These are phyloP conservation scores for Leccinum pachyderme DNA, from an alignment of 1,284 basidiomycete species.

Conservation along the genomic window DNA sequence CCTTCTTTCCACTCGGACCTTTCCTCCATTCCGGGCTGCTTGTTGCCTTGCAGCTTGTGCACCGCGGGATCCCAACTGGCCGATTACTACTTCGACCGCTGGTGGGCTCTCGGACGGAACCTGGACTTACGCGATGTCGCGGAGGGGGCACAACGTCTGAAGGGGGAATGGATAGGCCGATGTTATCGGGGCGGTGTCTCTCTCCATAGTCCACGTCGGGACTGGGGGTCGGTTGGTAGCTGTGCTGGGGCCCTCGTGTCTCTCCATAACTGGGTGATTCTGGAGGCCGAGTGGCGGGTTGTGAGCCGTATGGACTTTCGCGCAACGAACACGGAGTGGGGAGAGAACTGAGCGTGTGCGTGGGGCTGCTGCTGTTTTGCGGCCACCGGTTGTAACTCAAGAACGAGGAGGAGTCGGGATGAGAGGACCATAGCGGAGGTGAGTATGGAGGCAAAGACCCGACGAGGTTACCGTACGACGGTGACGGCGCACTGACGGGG, in stretches of 20 bases:
- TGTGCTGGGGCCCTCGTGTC: conserved; percentile 25
- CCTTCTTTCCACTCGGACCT: conserved; percentile 86
- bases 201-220: conserved; percentile 42
- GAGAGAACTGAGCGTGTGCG: conserved; percentile 32
- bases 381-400: conserved; percentile 41
- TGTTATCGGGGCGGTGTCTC: conserved; percentile 31
- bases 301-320: conserved; percentile 30
- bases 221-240: conserved; percentile 41
- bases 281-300: conserved; percentile 16
- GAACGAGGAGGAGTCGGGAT: conserved; percentile 38
- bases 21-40: conserved; percentile 95
- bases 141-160: conserved; percentile 63
- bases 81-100: conserved; percentile 49
- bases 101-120: conserved; percentile 31
- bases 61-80: conserved; percentile 71
- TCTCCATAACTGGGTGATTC: conserved; percentile 31
- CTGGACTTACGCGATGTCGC: conserved; percentile 52
- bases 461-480: conserved; percentile 28
- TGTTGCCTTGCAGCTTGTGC: conserved; percentile 80
- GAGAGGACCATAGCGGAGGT: conserved; percentile 47
- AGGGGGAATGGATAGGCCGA: conserved; percentile 23
- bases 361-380: conserved; percentile 34
- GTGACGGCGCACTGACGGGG: conserved; percentile 30
- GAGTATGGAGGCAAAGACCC: conserved; percentile 41
- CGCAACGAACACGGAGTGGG: conserved; percentile 31